phyloP scores from a whole-genome alignment of 2,329 filamentous ascomycete species.

The Colletotrichum navitas region DNA sequence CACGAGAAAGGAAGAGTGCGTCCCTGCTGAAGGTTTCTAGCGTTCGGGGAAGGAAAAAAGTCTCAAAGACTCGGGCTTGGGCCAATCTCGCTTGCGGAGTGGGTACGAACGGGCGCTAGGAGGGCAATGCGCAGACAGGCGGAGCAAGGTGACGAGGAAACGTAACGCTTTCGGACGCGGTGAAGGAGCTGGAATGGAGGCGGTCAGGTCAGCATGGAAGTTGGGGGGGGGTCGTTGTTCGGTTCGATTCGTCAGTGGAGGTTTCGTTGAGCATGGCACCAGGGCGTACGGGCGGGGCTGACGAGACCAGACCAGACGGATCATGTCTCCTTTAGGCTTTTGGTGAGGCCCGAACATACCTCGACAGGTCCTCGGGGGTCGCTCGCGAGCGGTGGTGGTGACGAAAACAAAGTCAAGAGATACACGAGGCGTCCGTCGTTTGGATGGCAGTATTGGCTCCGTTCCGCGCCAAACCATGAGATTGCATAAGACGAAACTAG shows the following conservation, averaged over 20 bases:
- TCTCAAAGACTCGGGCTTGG: constrained; percentile 2
- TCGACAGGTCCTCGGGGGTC: constrained; percentile 2
- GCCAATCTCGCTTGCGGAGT: constrained; percentile 23
- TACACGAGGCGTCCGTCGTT: constrained; percentile 3
- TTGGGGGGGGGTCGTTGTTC: constrained; percentile 2
- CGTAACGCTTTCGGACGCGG: constrained; percentile 22
- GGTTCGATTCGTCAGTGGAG: background rate
- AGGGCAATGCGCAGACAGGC: background rate
- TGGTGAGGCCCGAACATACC: constrained; percentile 19
- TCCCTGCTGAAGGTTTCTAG: constrained; percentile 9
- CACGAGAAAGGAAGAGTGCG: background rate
- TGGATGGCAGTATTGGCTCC: constrained; percentile 8
- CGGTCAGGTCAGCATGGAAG: background rate
- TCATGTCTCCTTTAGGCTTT: constrained; percentile 13
- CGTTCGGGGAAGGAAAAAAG: background rate
- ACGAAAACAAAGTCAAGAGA: constrained; percentile 4
- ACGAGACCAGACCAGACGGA: constrained; percentile 32
- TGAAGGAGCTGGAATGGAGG: background rate
- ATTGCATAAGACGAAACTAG: background rate
- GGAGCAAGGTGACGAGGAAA: constrained; percentile 5
- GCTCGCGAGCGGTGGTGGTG: background rate
- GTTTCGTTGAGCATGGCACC: constrained; percentile 3
- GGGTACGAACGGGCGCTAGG: constrained; percentile 23
- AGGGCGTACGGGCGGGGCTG: constrained; percentile 5
- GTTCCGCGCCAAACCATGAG: background rate